phyloP scores from a whole-genome alignment of 1,284 basidiomycete species.

The Schizophyllum amplum region DNA sequence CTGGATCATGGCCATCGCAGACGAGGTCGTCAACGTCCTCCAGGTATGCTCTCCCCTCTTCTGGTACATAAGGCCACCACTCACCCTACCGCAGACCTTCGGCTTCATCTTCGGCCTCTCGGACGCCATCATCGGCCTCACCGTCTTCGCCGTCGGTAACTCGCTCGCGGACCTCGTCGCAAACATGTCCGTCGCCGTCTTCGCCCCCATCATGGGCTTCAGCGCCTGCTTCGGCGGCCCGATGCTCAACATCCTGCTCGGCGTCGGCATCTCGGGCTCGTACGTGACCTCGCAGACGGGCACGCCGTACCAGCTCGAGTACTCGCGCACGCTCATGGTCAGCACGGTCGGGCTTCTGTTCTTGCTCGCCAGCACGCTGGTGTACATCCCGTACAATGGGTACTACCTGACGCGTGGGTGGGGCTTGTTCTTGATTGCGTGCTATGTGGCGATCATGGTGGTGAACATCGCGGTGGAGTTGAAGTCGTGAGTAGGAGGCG shows the following conservation, averaged over 20 bases:
- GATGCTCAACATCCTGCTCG: conserved; percentile 95
- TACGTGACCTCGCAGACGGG: conserved; percentile 59
- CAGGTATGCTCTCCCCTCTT: conserved; percentile 42
- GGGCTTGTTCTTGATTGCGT: conserved; percentile 72
- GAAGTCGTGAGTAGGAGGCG: conserved; percentile 12
- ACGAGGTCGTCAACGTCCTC: conserved; percentile 85
- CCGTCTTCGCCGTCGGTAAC: conserved; percentile 95
- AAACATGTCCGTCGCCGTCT: conserved; percentile 88
- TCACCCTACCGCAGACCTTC: conserved; percentile 53
- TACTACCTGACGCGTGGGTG: conserved; percentile 75
- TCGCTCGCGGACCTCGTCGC: conserved; percentile 95
- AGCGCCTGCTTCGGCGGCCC: conserved; percentile 92
- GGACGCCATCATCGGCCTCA: conserved; percentile 95
- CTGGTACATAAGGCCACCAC: neutral
- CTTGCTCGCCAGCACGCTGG: conserved; percentile 69
- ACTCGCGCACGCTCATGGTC: conserved; percentile 80
- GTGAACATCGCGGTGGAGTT: conserved; percentile 73
- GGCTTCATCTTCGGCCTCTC: conserved; percentile 91
- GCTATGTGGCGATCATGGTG: conserved; percentile 68
- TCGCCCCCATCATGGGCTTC: conserved; percentile 85
- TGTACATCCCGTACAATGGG: conserved; percentile 80
- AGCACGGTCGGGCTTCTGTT: conserved; percentile 73
- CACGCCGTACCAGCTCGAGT: conserved; percentile 62
- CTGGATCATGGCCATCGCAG: conserved; percentile 95
- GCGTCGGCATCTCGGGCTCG: conserved; percentile 74